These are phyloP conservation scores for Tricholoma flavovirens DNA, from an alignment of 768 basidiomycete genomes.

Conservation along the genomic window DNA sequence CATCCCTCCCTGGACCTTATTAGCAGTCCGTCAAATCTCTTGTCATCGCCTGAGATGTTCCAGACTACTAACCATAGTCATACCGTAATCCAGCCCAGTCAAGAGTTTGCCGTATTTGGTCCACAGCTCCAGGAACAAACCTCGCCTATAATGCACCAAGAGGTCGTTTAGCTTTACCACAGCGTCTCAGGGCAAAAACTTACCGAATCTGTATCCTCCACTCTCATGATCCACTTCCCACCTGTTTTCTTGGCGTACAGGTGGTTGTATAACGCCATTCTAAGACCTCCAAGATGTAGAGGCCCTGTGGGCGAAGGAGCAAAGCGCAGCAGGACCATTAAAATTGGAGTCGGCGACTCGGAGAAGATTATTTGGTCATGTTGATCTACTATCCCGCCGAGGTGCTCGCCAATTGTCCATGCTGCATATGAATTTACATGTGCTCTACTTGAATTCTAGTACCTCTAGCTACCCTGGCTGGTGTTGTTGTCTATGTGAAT, in stretches of 20 bases:
- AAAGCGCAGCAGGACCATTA: slow-evolving; percentile 74
- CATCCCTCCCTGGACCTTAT: slow-evolving; percentile 71
- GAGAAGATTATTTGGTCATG: too few species aligned
- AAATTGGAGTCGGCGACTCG: too few species aligned
- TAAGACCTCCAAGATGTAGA: slow-evolving; percentile 88
- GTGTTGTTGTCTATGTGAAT: too few species aligned
- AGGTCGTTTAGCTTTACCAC: not conserved
- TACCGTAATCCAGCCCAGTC: slow-evolving; percentile 90
- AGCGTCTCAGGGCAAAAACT: not conserved
- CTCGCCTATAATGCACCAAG: slow-evolving; percentile 48
- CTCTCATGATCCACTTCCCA: slow-evolving; percentile 87
- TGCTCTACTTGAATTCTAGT: too few species aligned
- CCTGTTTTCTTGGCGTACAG: slow-evolving; percentile 73
- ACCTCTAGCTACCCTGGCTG: too few species aligned
- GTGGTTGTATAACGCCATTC: slow-evolving; percentile 93
- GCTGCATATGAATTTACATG: too few species aligned
- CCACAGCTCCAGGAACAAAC: slow-evolving; percentile 77
- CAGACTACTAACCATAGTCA: slow-evolving; percentile 67
- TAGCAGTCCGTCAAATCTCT: not conserved
- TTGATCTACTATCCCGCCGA: too few species aligned
- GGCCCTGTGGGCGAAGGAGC: slow-evolving; percentile 96
- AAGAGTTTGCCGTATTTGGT: slow-evolving; percentile 68
- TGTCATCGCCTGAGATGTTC: not conserved
- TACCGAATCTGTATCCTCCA: slow-evolving; percentile 95
- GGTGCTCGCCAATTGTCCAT: too few species aligned